Evolutionary conservation across 139 green algal species (phyloP).

Genomic region (Micractinium sp.): DNA sequence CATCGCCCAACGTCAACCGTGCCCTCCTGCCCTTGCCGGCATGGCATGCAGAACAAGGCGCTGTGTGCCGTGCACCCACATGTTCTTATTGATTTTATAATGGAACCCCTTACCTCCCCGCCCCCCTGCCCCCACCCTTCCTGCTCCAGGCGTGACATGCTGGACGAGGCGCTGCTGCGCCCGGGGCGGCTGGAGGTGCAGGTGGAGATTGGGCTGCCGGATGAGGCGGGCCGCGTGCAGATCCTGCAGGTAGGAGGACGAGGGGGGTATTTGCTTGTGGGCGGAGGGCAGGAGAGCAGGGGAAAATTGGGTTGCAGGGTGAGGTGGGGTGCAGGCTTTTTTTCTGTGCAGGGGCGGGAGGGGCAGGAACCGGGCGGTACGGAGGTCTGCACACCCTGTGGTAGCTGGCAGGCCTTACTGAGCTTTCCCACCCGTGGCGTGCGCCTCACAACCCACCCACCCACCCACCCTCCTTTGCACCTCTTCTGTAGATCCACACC

Average conservation of each 20-base stretch:
- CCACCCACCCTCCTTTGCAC: too few relatives aligned
- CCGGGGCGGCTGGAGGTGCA: constrained; percentile 96
- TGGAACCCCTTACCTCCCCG: too few relatives aligned
- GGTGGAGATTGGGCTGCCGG: constrained; percentile 97
- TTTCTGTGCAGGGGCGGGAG: too few relatives aligned
- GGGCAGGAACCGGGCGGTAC: too few relatives aligned
- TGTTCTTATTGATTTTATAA: too few relatives aligned
- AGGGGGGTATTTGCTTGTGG: not conserved
- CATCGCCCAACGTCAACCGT: too few relatives aligned
- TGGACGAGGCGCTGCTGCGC: constrained; percentile 97
- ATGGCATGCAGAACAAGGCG: not conserved
- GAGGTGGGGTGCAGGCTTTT: too few relatives aligned
- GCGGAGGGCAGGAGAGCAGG: not conserved
- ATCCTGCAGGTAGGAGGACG: constrained; percentile 80
- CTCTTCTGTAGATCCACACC: constrained; percentile 88
- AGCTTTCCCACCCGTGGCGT: too few relatives aligned
- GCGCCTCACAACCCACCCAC: too few relatives aligned
- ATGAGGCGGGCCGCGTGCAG: constrained; percentile 91
- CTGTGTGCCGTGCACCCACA: not conserved
- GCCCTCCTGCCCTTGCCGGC: not conserved
- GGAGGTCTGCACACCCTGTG: too few relatives aligned
- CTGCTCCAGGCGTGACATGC: constrained; percentile 90
- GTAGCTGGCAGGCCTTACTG: too few relatives aligned
- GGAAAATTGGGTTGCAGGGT: not conserved
- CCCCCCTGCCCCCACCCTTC: not conserved